Conservation (phyloP, 345 rosid genomes). For the Euphorbia peplus region DNA sequence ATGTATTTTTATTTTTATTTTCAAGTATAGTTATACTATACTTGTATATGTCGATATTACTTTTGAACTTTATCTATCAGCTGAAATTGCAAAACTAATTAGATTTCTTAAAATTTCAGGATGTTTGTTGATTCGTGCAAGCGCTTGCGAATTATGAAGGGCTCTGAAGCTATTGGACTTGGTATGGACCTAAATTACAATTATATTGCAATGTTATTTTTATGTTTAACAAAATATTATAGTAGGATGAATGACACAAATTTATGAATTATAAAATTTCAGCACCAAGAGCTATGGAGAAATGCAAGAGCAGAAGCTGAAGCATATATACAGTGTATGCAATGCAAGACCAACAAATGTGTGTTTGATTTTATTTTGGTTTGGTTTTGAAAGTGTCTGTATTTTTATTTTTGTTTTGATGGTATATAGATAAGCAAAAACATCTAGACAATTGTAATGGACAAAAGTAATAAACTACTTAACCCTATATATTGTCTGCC, state of each 20-base stretch:
- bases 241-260: too few species aligned
- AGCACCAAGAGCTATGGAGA: constrained; percentile 65
- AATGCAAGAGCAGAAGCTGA: constrained; percentile 58
- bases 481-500: constrained; percentile 35
- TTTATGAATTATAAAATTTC: constrained; percentile 16
- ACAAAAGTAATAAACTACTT: constrained; percentile 47
- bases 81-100: not conserved
- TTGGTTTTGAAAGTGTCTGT: constrained; percentile 25
- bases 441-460: constrained; percentile 41
- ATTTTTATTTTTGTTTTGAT: constrained; percentile 29
- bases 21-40: too few species aligned
- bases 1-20: too few species aligned
- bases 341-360: constrained; percentile 6
- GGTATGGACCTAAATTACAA: constrained; percentile 35
- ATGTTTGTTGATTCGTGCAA: constrained; percentile 97
- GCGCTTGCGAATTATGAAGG: constrained; percentile 95
- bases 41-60: too few species aligned
- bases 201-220: not conserved
- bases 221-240: not conserved
- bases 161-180: constrained; percentile 92
- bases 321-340: not conserved
- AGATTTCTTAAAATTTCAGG: constrained; percentile 36
- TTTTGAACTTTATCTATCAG: too few species aligned
- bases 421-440: constrained; percentile 44
- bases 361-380: not conserved